Percentiles rank a stretch among this genome's conserved stretches.
phyloP scores from a whole-genome alignment of 2,329 filamentous ascomycete species.

The Chrysosporium queenslandicum region DNA sequence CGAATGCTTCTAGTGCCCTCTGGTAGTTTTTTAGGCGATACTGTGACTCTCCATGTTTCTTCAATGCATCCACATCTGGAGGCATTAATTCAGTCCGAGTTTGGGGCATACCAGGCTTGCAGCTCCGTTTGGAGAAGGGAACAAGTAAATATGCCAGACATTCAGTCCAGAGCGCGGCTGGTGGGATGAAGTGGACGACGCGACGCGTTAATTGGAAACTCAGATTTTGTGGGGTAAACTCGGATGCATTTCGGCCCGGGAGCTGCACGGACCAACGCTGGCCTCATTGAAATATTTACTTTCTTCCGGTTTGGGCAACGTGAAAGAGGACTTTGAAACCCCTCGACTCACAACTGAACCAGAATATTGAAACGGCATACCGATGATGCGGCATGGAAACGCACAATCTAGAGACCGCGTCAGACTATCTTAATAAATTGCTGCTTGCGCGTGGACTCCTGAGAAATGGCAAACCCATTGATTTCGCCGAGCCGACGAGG shows the following conservation, averaged over 20 bases:
- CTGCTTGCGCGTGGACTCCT: constrained; percentile 54
- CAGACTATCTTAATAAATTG: constrained; percentile 56
- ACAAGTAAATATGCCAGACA: background rate
- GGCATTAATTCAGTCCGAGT: background rate
- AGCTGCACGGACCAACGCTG: background rate
- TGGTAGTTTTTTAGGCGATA: constrained; percentile 38
- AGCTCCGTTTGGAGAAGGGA: background rate
- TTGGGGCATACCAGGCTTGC: background rate
- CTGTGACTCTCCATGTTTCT: constrained; percentile 34
- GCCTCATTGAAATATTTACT: constrained; percentile 32
- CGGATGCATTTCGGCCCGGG: constrained; percentile 7
- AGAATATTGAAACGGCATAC: background rate
- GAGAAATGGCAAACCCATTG: constrained; percentile 51
- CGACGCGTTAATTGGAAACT: background rate
- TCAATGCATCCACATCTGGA: constrained; percentile 18
- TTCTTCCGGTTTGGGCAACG: constrained; percentile 33
- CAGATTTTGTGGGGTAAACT: background rate
- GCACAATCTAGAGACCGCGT: constrained; percentile 49
- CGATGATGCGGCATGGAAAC: constrained; percentile 31
- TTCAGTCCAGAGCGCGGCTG: too few species aligned
- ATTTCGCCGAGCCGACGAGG: constrained; percentile 66
- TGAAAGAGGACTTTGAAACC: too few species aligned
- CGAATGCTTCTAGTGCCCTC: constrained; percentile 36
- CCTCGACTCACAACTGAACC: too few species aligned
- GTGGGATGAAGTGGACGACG: too few species aligned